A percentile compares a stretch with the other conserved stretches of the same genome.
Evolutionary conservation across 371 early-diverging fungal genomes (phyloP).

Genomic region (Dinochytrium kinnereticum): DNA sequence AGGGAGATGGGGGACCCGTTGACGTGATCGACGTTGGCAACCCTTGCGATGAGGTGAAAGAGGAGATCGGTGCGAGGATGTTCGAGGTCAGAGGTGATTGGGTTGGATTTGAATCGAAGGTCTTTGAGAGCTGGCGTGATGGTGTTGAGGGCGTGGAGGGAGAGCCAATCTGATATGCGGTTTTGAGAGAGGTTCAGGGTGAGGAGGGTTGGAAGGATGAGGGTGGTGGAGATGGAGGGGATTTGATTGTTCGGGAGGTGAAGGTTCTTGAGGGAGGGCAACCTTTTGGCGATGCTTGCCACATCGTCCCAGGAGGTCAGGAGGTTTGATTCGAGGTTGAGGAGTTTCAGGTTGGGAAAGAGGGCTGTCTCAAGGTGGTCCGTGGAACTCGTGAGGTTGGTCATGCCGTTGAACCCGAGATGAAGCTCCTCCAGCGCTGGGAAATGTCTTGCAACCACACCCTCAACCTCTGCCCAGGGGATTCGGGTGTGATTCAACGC

Average conservation of each 20-base stretch:
- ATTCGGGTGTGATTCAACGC: slow-evolving; percentile 54
- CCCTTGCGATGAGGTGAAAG: slow-evolving; percentile 37
- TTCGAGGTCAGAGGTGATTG: slow-evolving; percentile 39
- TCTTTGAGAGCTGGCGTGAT: slow-evolving; percentile 41
- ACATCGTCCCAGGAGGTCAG: slow-evolving; percentile 65
- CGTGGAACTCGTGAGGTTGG: background rate
- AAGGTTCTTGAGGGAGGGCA: slow-evolving; percentile 59
- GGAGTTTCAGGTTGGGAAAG: slow-evolving; percentile 45
- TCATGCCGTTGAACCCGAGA: slow-evolving; percentile 65
- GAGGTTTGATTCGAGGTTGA: slow-evolving; percentile 72
- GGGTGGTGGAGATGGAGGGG: slow-evolving; percentile 1
- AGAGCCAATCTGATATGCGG: slow-evolving; percentile 48
- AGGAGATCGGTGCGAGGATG: slow-evolving; percentile 17
- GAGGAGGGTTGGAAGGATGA: background rate
- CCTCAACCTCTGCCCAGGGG: slow-evolving; percentile 53
- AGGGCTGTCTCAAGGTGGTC: background rate
- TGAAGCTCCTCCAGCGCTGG: slow-evolving; percentile 68
- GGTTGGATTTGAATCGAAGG: slow-evolving; percentile 58
- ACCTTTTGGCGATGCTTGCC: slow-evolving; percentile 42
- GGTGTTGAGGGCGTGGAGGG: slow-evolving; percentile 53
- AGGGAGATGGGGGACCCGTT: slow-evolving; percentile 56
- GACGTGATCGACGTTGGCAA: slow-evolving; percentile 36
- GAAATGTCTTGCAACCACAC: slow-evolving; percentile 53
- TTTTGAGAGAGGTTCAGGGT: slow-evolving; percentile 56
- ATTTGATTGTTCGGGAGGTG: slow-evolving; percentile 58